These are phyloP conservation scores for Lepiota venenata DNA, from an alignment of 768 basidiomycete species.

Conservation along the genomic window DNA sequence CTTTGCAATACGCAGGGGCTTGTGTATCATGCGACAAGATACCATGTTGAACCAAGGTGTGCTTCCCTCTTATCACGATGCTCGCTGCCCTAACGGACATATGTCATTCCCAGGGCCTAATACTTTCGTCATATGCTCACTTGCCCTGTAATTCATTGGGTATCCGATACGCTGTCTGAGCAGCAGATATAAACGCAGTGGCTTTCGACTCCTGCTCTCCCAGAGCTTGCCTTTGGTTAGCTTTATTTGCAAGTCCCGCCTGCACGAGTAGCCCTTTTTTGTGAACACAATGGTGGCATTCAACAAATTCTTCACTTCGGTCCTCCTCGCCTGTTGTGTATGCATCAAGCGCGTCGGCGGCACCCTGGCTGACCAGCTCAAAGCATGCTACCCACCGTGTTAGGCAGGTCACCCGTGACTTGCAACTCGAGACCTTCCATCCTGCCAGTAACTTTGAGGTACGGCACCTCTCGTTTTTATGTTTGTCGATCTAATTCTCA, in stretches of 20 bases:
- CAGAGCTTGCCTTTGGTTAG: neutral
- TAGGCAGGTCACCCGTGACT: slow-evolving; percentile 12
- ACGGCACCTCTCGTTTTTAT: neutral
- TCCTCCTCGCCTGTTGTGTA: slow-evolving; percentile 12
- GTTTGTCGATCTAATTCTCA: neutral
- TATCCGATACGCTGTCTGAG: neutral
- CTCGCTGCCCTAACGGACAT: neutral
- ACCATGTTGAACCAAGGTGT: neutral
- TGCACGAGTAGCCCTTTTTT: neutral
- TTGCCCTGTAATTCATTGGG: neutral
- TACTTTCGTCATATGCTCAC: neutral
- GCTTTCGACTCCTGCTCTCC: neutral
- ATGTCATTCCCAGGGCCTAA: neutral
- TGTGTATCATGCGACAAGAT: neutral
- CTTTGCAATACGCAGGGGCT: neutral
- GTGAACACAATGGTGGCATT: slow-evolving; percentile 5
- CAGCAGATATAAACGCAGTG: neutral
- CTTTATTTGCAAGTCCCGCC: neutral
- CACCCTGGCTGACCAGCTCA: slow-evolving; percentile 12
- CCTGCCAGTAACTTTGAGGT: slow-evolving; percentile 23
- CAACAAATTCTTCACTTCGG: slow-evolving; percentile 12
- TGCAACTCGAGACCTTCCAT: slow-evolving; percentile 22
- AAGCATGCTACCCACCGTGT: slow-evolving; percentile 19
- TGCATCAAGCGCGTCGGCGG: slow-evolving; percentile 11
- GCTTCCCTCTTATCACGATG: slow-evolving; percentile 5